phyloP scores from a whole-genome alignment of 441 rosid genomes.

The Breynia disticha region DNA sequence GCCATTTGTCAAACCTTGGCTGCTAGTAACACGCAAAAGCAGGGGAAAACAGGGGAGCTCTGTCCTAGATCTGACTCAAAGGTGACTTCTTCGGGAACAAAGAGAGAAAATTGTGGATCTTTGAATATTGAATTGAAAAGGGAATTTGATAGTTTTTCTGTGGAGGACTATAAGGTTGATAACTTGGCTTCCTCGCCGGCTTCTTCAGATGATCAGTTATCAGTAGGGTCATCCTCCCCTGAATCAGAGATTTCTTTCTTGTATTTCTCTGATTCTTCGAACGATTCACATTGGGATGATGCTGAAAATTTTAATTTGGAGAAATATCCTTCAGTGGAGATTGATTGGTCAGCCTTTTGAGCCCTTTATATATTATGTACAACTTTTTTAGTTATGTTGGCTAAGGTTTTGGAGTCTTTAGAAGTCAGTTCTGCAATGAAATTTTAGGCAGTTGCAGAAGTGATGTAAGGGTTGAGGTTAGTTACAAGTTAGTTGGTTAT shows the following conservation, averaged over 20 bases:
- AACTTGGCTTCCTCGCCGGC: slow-evolving; percentile 21
- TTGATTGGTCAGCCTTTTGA: slow-evolving; percentile 62
- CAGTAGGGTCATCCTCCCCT: slow-evolving; percentile 49
- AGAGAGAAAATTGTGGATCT: slow-evolving; percentile 17
- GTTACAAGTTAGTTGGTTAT: background rate
- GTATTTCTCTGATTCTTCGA: slow-evolving; percentile 32
- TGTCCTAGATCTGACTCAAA: slow-evolving; percentile 17
- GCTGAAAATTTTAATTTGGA: slow-evolving; percentile 38
- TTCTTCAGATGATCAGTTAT: slow-evolving; percentile 31
- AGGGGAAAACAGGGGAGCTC: slow-evolving; percentile 30
- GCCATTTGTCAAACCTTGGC: slow-evolving; percentile 53
- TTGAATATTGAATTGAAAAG: slow-evolving; percentile 10
- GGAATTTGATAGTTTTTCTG: slow-evolving; percentile 14
- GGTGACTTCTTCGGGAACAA: slow-evolving; percentile 10
- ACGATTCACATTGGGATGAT: slow-evolving; percentile 25
- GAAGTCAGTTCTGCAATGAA: slow-evolving; percentile 35
- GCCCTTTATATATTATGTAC: slow-evolving; percentile 3
- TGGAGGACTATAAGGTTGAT: slow-evolving; percentile 22
- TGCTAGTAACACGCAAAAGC: slow-evolving; percentile 21
- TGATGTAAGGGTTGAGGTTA: slow-evolving; percentile 2
- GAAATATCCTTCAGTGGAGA: slow-evolving; percentile 71
- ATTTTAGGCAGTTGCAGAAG: slow-evolving; percentile 49
- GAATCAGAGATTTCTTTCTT: slow-evolving; percentile 44
- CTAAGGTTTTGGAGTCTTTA: slow-evolving; percentile 5
- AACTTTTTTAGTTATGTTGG: background rate